These are phyloP conservation scores for Ophiostoma perfectum DNA, from an alignment of 2,329 filamentous ascomycete species.

Conservation along the genomic window DNA sequence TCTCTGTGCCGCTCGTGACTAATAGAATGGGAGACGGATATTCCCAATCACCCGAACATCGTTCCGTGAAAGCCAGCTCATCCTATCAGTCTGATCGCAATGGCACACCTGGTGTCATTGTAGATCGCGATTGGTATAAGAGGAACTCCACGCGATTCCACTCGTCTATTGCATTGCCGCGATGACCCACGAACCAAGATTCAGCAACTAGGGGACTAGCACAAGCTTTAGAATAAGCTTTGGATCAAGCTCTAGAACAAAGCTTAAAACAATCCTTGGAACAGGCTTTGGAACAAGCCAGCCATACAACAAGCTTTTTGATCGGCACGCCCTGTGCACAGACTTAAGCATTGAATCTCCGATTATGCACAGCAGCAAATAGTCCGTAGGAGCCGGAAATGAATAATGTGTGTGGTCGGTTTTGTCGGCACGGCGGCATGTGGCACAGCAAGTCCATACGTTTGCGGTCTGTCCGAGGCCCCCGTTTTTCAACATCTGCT, in stretches of 20 bases:
- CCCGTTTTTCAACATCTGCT: not conserved
- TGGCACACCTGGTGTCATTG: not conserved
- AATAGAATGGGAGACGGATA: not conserved
- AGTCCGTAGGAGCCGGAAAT: no score
- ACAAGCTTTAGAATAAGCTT: not conserved
- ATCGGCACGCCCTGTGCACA: not conserved
- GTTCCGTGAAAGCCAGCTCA: not conserved
- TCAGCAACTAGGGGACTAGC: not conserved
- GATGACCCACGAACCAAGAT: not conserved
- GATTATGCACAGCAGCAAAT: not conserved
- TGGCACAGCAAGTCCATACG: not conserved
- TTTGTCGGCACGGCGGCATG: not conserved
- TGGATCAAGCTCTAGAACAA: not conserved
- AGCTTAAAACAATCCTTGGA: no score
- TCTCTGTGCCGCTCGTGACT: not conserved
- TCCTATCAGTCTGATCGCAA: not conserved
- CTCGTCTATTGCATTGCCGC: not conserved
- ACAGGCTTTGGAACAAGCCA: not conserved
- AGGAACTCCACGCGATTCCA: no score
- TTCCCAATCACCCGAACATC: not conserved
- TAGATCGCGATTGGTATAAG: not conserved
- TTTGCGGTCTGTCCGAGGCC: not conserved
- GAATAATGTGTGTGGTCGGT: not conserved
- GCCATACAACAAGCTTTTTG: not conserved
- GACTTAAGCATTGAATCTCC: constrained; percentile 8